Base-by-base conservation (phyloP, 2,329 filamentous ascomycete species). In the Exophiala alcalophila region DNA sequence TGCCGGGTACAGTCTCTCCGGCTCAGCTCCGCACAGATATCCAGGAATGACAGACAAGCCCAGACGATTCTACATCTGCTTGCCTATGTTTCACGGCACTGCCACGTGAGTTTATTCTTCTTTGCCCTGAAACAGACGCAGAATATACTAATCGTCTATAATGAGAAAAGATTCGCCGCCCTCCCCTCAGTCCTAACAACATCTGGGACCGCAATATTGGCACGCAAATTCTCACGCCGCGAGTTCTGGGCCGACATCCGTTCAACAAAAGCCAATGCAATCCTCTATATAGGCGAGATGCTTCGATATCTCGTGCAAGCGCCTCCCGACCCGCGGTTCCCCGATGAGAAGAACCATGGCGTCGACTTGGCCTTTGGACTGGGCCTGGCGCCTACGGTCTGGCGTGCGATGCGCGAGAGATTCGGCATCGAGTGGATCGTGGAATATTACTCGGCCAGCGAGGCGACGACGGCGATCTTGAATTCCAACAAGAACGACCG, bases 41-140 rank as follows among this genome's bases (percentile, higher is more conserved):
- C 59, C 67, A 0, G 47, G 60, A 1, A 57, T 61, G 4, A 37
- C 50, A 16, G 69, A 71, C 6, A 68, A 64, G 41, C 71, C 70
- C 52, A 65, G 61, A 24, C 67, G 67, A 2, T 44, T 72, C 7
- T 72, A 72, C 43, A 71, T 65, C 3, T 58, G 66, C 2, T 57
- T 72, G 2, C 70, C 70, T 0, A 59, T 72, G 11, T 73, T 71
- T 56, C 70, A 73, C 52, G 69, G 68, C 30, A 72, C 69, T 0
- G 68, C 65, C 4, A 61, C 68, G 37, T 35, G 24, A 20, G 32
- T 35, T 16, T n/a, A n/a, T n/a, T n/a, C n/a, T n/a, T n/a, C n/a
- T n/a, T n/a, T n/a, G n/a, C n/a, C n/a, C n/a, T n/a, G n/a, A n/a
- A n/a, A n/a, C n/a, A n/a, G n/a, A n/a, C n/a, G n/a, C n/a, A n/a